Conservation (phyloP, 352 stramenopile genomes). For the Phytopythium montanum region DNA sequence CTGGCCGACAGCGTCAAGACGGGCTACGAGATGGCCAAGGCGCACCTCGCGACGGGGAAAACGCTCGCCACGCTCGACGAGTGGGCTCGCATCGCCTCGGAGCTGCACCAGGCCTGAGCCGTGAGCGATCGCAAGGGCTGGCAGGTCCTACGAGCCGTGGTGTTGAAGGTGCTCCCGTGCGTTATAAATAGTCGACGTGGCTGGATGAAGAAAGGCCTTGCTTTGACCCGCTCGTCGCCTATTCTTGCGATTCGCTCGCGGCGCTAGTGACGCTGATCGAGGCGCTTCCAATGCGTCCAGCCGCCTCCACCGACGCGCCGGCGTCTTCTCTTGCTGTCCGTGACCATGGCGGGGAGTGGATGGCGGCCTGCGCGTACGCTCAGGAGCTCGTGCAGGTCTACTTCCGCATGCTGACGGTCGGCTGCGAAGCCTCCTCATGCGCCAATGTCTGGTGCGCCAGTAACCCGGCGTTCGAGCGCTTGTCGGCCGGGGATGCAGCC, state of each 20-base stretch:
- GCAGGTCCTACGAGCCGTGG: neutral
- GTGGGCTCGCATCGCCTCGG: slow-evolving; percentile 55
- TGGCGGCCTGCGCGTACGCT: slow-evolving; percentile 32
- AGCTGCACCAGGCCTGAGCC: slow-evolving; percentile 27
- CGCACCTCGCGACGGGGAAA: slow-evolving; percentile 62
- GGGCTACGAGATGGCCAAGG: slow-evolving; percentile 82
- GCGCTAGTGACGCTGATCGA: neutral
- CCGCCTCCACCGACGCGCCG: neutral
- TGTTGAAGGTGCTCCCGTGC: neutral
- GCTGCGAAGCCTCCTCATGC: slow-evolving; percentile 33
- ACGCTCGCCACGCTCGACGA: slow-evolving; percentile 61
- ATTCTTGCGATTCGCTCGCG: neutral
- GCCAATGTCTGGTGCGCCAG: slow-evolving; percentile 35
- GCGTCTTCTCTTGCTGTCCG: neutral
- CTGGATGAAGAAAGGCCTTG: neutral
- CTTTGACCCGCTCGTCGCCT: neutral
- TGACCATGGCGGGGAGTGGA: neutral
- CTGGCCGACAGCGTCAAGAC: slow-evolving; percentile 84
- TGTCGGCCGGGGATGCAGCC: slow-evolving; percentile 38
- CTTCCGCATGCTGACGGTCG: slow-evolving; percentile 57
- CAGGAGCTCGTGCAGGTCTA: slow-evolving; percentile 53
- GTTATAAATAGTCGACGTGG: neutral
- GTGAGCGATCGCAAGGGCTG: neutral
- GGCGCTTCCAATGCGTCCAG: neutral
- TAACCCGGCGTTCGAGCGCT: slow-evolving; percentile 12